Base-by-base conservation (phyloP, 2,329 filamentous ascomycete genomes). In the Xylaria arbuscula region DNA sequence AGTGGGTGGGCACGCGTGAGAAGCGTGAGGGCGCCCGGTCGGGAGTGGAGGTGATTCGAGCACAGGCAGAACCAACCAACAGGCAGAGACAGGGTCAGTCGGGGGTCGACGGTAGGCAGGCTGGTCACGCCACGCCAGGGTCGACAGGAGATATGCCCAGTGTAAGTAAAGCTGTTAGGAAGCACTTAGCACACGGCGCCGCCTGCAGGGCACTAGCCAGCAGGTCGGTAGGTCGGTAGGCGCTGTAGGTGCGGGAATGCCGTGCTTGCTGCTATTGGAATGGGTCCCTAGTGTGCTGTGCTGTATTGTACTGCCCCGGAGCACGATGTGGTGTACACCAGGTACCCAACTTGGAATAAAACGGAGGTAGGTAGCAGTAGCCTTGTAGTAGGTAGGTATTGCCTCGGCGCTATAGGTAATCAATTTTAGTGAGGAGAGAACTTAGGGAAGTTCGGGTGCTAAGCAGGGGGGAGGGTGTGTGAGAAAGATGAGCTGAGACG, bases 1-100 rank as follows among this genome's bases (percentile, higher is more conserved):
- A 69, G 70, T 70, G 70, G 70, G 64, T 67, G 68, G 67, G 68
- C 62, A 69, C 68, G 60, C 56, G 64, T 62, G 62, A 73, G 70
- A 70, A 70, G 74, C 70, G 65, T 58, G 68, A 70, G 65, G 56
- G 66, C 59, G 70, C 65, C 76, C 76, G 76, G 76, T 75, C 76
- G 76, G 76, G 68, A 74, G 76, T 78, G 76, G 76, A 76, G 74
- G 74, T 64, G 68, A 60, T 61, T 59, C 66, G 62, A 70, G 54
- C 45, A 48, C 56, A 59, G 50, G 48, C 59, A 36, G 47, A 59
- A 28, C 61, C 61, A 58, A 68, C 66, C 66, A 68, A 64, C 55
- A 54, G 47, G 34, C 38, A 58, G 53, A 62, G 36, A 45, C 47
- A 59, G 48, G 57, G 19, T 38, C 57, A 61, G 63, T 28, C 28